phyloP scores from a whole-genome alignment of 1,284 basidiomycete species.

The Ceratobasidium sp. region DNA sequence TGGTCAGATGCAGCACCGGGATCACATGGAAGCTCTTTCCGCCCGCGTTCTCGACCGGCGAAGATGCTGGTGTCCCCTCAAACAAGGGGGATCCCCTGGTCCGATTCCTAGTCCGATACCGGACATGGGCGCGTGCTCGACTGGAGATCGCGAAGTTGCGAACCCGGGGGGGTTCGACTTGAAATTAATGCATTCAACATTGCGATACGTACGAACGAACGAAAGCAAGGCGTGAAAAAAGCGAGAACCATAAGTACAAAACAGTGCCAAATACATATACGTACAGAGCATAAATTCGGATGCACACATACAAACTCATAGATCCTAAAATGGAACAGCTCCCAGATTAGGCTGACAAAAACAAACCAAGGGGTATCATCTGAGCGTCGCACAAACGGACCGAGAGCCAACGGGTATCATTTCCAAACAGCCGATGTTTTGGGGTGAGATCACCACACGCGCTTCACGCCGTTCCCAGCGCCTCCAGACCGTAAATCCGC shows the following conservation, averaged over 20 bases:
- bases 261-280: slow-evolving; percentile 40
- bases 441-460: slow-evolving; percentile 39
- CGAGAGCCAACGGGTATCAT: slow-evolving; percentile 22
- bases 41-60: slow-evolving; percentile 27
- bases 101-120: slow-evolving; percentile 28
- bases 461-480: slow-evolving; percentile 33
- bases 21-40: slow-evolving; percentile 18
- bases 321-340: slow-evolving; percentile 37
- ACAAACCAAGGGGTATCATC: slow-evolving; percentile 35
- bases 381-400: slow-evolving; percentile 36
- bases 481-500: slow-evolving; percentile 37
- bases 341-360: slow-evolving; percentile 41
- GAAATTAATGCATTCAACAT: slow-evolving; percentile 23
- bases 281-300: slow-evolving; percentile 24
- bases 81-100: slow-evolving; percentile 41
- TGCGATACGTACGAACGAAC: slow-evolving; percentile 5
- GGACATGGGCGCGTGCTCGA: slow-evolving; percentile 27
- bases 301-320: slow-evolving; percentile 39
- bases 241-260: slow-evolving; percentile 1
- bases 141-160: slow-evolving; percentile 27
- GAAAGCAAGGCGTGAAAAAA: slow-evolving; percentile 8
- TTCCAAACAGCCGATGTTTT: slow-evolving; percentile 1
- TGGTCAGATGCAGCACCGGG: slow-evolving; percentile 9
- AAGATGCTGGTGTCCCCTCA: slow-evolving; percentile 17
- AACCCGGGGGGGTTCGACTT: slow-evolving; percentile 18